Evolutionary conservation across 2,329 filamentous ascomycete genomes (phyloP), one percentile per base, ranked within the genome.

Genomic region (Aureobasidium vineae): DNA sequence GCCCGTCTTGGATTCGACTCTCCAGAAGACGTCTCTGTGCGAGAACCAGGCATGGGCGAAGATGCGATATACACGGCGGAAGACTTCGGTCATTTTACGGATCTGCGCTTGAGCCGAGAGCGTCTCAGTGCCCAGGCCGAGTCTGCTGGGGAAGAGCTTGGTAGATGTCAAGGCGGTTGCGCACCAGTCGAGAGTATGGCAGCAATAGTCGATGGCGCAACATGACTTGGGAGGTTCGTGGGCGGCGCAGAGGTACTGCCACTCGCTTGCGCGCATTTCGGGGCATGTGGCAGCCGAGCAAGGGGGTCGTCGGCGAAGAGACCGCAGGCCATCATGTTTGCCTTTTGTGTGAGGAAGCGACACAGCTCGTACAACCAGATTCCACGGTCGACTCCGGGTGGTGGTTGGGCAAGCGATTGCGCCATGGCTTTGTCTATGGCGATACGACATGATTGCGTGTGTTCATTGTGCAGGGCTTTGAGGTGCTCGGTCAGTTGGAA

Each of bases 41-140:
- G 97, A 92, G 77, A 97, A 99, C 95, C 95, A 99, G 8, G 95
- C 95, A 76, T 99, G 95, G 54, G 95, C 95, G 75, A 98, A 99
- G 78, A 99, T 98, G 68, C 95, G 87, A 77, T 99, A 96, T 59
- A 98, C 86, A 16, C 95, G 86, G 66, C 95, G 86, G 78, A 99
- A 98, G 66, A 99, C 94, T 76, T 97, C 98, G 72, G 94, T 90
- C 67, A 99, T 83, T 76, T 96, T 94, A 77, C 92, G 91, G 68
- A 90, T 82, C 66, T 91, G 90, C 50, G 81, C 75, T 85, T 73
- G 64, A 36, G 66, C 43, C 49, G 68, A 59, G 33, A 69, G 66
- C 67, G 23, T 73, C 68, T 77, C 78, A 67, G 71, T 75, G 33
- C 85, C 86, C 50, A 88, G 75, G 1, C 83, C 84, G 26, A 96